Evolutionary conservation across 805 yeast genomes (phyloP).

Genomic region (Zygosaccharomyces bisporus): DNA sequence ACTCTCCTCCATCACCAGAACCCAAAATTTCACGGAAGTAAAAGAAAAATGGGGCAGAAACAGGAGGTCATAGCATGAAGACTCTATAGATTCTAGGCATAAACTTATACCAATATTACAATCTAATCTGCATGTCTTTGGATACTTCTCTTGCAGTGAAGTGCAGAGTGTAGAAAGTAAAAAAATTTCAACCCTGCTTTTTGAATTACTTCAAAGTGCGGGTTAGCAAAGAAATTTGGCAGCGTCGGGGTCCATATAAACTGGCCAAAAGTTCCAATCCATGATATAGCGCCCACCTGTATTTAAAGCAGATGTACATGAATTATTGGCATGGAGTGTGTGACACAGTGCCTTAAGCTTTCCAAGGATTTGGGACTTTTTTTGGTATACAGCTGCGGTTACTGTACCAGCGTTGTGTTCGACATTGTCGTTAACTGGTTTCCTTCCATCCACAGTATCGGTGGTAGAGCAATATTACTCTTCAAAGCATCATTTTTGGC

Average conservation of each 20-base stretch:
- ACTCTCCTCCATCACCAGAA: slow-evolving; percentile 58
- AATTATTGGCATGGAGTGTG: not conserved
- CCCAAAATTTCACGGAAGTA: slow-evolving; percentile 50
- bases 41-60: slow-evolving; percentile 58
- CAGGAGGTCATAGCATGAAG: slow-evolving; percentile 41
- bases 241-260: not conserved
- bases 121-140: not conserved
- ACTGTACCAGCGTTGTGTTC: slow-evolving; percentile 10
- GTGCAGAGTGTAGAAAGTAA: not conserved
- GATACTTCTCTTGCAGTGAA: not conserved
- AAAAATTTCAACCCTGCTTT: not conserved
- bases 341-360: slow-evolving; percentile 1
- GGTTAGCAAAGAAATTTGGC: not conserved
- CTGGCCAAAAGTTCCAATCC: not conserved
- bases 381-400: slow-evolving; percentile 11
- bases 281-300: not conserved
- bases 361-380: slow-evolving; percentile 12
- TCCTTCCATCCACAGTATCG: not conserved
- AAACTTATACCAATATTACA: slow-evolving; percentile 1
- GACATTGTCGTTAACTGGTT: not conserved
- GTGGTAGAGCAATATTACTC: not conserved
- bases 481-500: slow-evolving; percentile 9
- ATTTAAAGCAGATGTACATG: not conserved
- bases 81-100: not conserved
- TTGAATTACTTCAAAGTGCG: slow-evolving; percentile 3